Conservation (phyloP, 1,139 yeast genomes). For the Blastobotrys persicus region DNA sequence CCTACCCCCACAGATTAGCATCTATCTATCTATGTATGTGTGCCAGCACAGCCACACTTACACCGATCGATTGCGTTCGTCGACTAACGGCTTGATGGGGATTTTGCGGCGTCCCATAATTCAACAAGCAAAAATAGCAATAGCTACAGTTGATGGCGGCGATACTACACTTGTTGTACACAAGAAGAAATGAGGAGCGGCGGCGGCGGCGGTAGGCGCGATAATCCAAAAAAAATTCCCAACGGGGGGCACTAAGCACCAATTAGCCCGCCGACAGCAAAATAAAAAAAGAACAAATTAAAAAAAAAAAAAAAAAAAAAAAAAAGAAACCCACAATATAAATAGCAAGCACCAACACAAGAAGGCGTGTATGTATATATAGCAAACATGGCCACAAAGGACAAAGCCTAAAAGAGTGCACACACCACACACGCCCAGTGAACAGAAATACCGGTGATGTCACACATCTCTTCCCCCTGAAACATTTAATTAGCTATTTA, state of each 20-base stretch:
- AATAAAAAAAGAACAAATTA: background rate
- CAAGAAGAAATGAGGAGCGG: background rate
- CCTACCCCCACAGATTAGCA: slow-evolving; percentile 22
- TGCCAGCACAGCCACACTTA: slow-evolving; percentile 25
- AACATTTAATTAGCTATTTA: background rate
- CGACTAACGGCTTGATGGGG: slow-evolving; percentile 85
- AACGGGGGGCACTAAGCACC: background rate
- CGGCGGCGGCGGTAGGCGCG: background rate
- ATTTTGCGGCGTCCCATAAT: slow-evolving; percentile 95
- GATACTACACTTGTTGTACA: slow-evolving; percentile 3
- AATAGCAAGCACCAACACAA: background rate
- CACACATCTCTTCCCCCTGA: background rate
- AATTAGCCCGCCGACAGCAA: no score
- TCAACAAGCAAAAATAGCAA: slow-evolving; percentile 3
- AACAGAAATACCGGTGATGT: background rate
- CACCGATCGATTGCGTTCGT: slow-evolving; percentile 74
- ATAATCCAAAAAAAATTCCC: slow-evolving; percentile 4
- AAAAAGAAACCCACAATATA: background rate
- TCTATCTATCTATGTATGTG: background rate
- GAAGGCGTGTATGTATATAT: no score
- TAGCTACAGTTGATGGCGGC: no score
- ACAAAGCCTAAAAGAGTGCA: background rate
- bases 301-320: no score
- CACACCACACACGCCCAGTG: background rate
- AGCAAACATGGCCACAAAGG: no score